These are phyloP conservation scores for Ehretia macrophylla DNA, from an alignment of 257 asterid species.

Conservation along the genomic window DNA sequence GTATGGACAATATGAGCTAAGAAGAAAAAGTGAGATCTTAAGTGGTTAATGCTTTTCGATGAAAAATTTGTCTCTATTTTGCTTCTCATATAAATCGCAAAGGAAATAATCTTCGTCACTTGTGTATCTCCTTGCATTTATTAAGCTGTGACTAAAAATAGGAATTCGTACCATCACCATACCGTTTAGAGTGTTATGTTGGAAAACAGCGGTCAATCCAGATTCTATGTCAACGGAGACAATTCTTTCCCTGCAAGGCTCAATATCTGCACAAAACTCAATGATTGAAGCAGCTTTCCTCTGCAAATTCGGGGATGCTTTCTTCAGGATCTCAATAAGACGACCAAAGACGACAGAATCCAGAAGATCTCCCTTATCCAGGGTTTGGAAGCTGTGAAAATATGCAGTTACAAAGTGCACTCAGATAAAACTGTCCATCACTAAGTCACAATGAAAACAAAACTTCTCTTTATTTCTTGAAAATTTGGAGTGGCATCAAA, in stretches of 20 bases:
- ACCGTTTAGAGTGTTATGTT: constrained; percentile 53
- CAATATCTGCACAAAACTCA: constrained; percentile 46
- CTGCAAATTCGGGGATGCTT: constrained; percentile 54
- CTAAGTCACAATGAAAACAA: too few relatives aligned
- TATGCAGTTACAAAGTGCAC: constrained; percentile 9
- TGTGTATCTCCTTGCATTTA: too few relatives aligned
- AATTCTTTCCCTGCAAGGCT: constrained; percentile 39
- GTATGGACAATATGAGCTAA: too few relatives aligned
- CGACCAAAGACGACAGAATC: constrained; percentile 50
- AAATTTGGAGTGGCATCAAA: too few relatives aligned
- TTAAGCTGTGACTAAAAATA: background rate
- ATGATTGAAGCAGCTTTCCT: constrained; percentile 72
- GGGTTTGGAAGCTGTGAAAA: constrained; percentile 38
- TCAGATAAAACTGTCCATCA: too few relatives aligned
- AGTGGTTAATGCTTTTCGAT: too few relatives aligned
- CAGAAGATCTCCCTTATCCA: constrained; percentile 31
- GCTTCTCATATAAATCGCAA: too few relatives aligned
- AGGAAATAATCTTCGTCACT: too few relatives aligned
- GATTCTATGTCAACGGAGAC: constrained; percentile 47
- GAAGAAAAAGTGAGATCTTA: too few relatives aligned
- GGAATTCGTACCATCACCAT: background rate
- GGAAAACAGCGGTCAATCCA: constrained; percentile 58
- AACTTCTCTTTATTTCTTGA: too few relatives aligned
- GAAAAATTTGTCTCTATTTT: too few relatives aligned
- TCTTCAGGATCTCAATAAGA: constrained; percentile 63